These are phyloP conservation scores for Globisporangium radiosum DNA, from an alignment of 352 stramenopile species.

Conservation along the genomic window DNA sequence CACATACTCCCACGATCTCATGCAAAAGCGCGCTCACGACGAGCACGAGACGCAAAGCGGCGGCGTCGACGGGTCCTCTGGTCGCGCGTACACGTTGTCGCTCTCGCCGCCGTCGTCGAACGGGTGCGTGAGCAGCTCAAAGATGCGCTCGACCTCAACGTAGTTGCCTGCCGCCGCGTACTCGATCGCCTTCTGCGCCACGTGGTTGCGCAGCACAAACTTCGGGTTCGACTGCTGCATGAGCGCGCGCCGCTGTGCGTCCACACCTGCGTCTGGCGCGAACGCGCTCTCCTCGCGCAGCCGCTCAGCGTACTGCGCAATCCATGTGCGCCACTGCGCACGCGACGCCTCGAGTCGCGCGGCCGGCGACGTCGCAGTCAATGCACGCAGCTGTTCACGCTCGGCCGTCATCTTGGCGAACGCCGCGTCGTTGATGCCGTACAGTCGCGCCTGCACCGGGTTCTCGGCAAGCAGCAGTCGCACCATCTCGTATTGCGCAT, in stretches of 20 bases:
- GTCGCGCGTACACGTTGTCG: slow-evolving; percentile 42
- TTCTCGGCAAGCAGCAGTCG: slow-evolving; percentile 50
- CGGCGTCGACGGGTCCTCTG: slow-evolving; percentile 38
- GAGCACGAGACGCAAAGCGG: slow-evolving; percentile 82
- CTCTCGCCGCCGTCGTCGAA: slow-evolving; percentile 42
- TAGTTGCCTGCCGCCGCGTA: slow-evolving; percentile 65
- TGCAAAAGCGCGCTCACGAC: slow-evolving; percentile 28
- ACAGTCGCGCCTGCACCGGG: slow-evolving; percentile 52
- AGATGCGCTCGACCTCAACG: slow-evolving; percentile 54
- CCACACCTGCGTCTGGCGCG: slow-evolving; percentile 20
- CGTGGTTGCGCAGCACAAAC: slow-evolving; percentile 86
- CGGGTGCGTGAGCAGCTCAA: slow-evolving; percentile 60
- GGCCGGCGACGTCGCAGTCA: slow-evolving; percentile 39
- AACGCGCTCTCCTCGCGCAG: slow-evolving; percentile 37
- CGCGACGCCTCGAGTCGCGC: slow-evolving; percentile 41
- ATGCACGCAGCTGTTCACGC: slow-evolving; percentile 29
- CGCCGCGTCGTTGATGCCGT: slow-evolving; percentile 63
- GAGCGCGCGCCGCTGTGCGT: slow-evolving; percentile 24
- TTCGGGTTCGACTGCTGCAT: slow-evolving; percentile 77
- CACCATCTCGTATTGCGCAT: slow-evolving; percentile 73
- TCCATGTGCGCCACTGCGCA: slow-evolving; percentile 47
- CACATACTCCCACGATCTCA: too few relatives aligned
- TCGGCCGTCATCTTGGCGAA: slow-evolving; percentile 49
- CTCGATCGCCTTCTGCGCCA: slow-evolving; percentile 86
- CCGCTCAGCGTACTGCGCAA: slow-evolving; percentile 43